Evolutionary conservation across 306 rosid genomes (phyloP).

Genomic region (Astragalus glycyphyllos): DNA sequence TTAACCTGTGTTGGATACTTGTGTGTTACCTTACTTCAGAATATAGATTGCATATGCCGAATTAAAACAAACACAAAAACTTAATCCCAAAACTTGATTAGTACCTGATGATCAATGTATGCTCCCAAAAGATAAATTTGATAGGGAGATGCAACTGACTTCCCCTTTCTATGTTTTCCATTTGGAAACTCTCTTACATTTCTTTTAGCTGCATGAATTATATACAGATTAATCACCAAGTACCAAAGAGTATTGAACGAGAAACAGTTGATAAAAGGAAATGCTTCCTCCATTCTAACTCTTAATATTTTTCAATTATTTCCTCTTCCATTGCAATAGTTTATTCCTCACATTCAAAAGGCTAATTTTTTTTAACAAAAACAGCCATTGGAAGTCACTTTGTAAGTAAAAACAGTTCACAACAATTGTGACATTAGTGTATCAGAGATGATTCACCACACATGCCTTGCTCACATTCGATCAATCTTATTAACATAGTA

Average conservation of each 20-base stretch:
- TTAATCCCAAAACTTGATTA: too few species aligned
- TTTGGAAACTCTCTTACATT: conserved; percentile 61
- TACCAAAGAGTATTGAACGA: conserved; percentile 15
- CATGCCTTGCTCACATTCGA: conserved; percentile 3
- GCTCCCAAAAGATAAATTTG: conserved; percentile 97
- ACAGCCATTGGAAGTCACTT: conserved; percentile 1
- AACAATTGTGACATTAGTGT: not conserved
- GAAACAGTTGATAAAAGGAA: conserved; percentile 22
- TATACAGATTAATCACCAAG: conserved; percentile 8
- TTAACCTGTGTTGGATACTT: too few species aligned
- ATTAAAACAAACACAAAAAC: too few species aligned
- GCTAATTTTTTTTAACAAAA: conserved; percentile 3
- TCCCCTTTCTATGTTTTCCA: conserved; percentile 59
- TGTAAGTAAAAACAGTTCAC: not conserved
- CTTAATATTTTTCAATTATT: too few species aligned
- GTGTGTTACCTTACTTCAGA: too few species aligned
- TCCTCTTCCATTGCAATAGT: too few species aligned
- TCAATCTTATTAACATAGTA: conserved; percentile 10
- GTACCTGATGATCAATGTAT: conserved; percentile 97
- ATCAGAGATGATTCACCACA: conserved; percentile 15
- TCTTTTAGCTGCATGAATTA: conserved; percentile 60
- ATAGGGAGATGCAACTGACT: conserved; percentile 90
- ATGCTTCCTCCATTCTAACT: conserved; percentile 20
- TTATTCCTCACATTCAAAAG: conserved; percentile 5
- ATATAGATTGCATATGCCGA: too few species aligned